Percentiles rank a stretch among this genome's conserved stretches.
Conservation (phyloP, 2,329 filamentous ascomycete species). For the Epichloe baconii region DNA sequence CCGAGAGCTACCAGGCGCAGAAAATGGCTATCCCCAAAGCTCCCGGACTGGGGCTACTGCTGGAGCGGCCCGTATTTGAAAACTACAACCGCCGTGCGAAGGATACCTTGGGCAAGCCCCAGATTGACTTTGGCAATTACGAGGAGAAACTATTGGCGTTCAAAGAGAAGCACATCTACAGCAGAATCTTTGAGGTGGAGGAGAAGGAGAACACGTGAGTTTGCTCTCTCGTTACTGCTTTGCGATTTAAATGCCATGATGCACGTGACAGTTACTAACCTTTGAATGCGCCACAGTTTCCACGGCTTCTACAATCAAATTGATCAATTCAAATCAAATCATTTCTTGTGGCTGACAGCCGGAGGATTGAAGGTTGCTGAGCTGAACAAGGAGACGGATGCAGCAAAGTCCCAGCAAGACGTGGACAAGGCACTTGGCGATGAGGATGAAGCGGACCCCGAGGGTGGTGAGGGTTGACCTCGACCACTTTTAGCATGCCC, state of each 20-base stretch:
- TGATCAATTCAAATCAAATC: slow-evolving; percentile 57
- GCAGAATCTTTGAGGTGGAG: slow-evolving; percentile 80
- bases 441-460: slow-evolving; percentile 37
- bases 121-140: slow-evolving; percentile 67
- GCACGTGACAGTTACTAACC: slow-evolving; percentile 6
- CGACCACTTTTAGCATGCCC: no score
- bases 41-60: slow-evolving; percentile 71
- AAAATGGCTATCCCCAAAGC: slow-evolving; percentile 88
- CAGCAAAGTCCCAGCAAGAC: slow-evolving; percentile 26
- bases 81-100: slow-evolving; percentile 68
- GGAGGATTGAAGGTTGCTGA: slow-evolving; percentile 51
- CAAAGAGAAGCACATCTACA: slow-evolving; percentile 85
- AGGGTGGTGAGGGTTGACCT: slow-evolving; percentile 27
- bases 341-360: slow-evolving; percentile 64
- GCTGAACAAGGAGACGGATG: slow-evolving; percentile 15
- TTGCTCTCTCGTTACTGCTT: background rate
- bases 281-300: slow-evolving; percentile 36
- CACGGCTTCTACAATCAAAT: slow-evolving; percentile 69
- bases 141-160: slow-evolving; percentile 73
- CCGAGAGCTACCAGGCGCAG: slow-evolving; percentile 56
- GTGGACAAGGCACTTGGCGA: slow-evolving; percentile 37
- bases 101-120: slow-evolving; percentile 47
- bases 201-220: slow-evolving; percentile 76
- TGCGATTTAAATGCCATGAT: no score
- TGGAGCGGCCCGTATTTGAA: slow-evolving; percentile 87